These are phyloP conservation scores for Phaffomyces opuntiae DNA, from an alignment of 805 yeast species.

Conservation along the genomic window DNA sequence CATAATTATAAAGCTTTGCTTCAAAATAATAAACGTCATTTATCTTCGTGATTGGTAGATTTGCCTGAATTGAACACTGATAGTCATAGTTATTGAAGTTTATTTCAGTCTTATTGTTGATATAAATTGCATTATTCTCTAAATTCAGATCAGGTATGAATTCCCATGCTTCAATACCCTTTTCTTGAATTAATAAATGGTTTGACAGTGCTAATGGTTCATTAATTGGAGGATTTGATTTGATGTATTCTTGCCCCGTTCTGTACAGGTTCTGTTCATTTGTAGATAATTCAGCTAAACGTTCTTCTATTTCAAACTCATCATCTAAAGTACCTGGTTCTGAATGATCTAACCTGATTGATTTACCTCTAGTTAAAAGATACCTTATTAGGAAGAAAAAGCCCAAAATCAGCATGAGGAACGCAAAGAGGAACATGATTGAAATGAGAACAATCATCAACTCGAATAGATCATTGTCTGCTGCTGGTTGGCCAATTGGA, in stretches of 20 bases:
- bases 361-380: background rate
- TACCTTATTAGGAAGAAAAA: constrained; percentile 3
- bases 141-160: constrained; percentile 41
- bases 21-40: constrained; percentile 47
- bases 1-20: constrained; percentile 65
- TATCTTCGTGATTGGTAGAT: constrained; percentile 37
- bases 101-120: constrained; percentile 36
- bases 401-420: constrained; percentile 5
- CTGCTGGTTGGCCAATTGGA: background rate
- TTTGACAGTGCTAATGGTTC: constrained; percentile 24
- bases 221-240: constrained; percentile 16
- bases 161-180: constrained; percentile 82
- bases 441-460: background rate
- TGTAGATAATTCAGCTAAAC: constrained; percentile 39
- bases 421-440: constrained; percentile 3
- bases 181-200: constrained; percentile 54
- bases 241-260: constrained; percentile 34
- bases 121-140: constrained; percentile 42
- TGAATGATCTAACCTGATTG: constrained; percentile 21
- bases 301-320: constrained; percentile 39
- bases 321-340: constrained; percentile 55
- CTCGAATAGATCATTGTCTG: background rate
- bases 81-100: constrained; percentile 27
- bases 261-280: constrained; percentile 47
- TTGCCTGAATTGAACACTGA: constrained; percentile 32